Base-by-base conservation (phyloP, 1,139 yeast species). In the Lodderomyces theae region DNA sequence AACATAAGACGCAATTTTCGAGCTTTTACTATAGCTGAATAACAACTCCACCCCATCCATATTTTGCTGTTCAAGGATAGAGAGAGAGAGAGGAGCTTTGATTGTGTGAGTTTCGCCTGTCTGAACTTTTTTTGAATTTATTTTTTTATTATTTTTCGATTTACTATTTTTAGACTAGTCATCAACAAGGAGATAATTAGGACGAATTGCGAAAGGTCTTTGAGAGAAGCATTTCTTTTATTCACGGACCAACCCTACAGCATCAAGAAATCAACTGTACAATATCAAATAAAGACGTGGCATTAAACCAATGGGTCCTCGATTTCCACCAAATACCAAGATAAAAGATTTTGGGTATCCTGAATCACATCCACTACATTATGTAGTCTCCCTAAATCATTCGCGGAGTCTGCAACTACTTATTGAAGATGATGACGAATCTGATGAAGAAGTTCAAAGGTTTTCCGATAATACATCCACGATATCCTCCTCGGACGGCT, bases 271-370 rank as follows among this genome's bases (percentile, higher is more conserved):
- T n/a, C n/a, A n/a, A n/a, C n/a, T n/a, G n/a, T n/a, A n/a, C n/a
- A n/a, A n/a, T n/a, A n/a, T n/a, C n/a, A n/a, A n/a, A n/a, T n/a
- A n/a, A n/a, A n/a, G n/a, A n/a, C n/a, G n/a, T n/a, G n/a, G 5
- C 30, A 26, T 4, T 15, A n/a, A 8, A 7, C 13, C 7, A 16
- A 37, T 37, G 39, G 30, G 39, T 17, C 16, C 34, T 15, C 17
- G 34, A 24, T 56, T 55, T 37, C 66, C 63, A 2, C 53, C 60
- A 13, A 54, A 58, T 43, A 67, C 75, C 7, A 70, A 75, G 17
- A 82, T 86, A 18, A 79, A 79, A 49, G 97, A 89, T 59, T 89
- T 77, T 66, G 97, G 90, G 26, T 89, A 89, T 56, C 77, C 78
- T 4, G 70, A 66, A 16, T 63, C 71, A 30, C 80, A 86, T 34